Conservation (phyloP, 1,139 yeast genomes). For the Candida tunisiensis region DNA sequence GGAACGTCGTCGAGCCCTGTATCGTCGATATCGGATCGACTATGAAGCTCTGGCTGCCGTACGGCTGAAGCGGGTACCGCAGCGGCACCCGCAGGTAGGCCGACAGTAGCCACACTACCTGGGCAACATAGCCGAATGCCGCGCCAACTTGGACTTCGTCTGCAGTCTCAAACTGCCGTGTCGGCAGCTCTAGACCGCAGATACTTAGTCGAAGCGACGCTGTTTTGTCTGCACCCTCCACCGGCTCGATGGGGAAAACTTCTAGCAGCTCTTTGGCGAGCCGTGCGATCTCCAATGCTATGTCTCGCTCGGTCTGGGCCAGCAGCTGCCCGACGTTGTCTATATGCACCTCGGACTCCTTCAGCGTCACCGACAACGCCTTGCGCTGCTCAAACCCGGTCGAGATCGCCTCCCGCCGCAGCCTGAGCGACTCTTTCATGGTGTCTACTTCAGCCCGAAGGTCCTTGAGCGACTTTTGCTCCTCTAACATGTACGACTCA, state of each 20-base stretch:
- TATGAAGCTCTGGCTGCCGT: constrained; percentile 34
- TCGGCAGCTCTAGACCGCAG: constrained; percentile 15
- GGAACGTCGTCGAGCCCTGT: constrained; percentile 26
- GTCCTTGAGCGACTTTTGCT: too few relatives aligned
- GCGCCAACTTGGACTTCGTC: constrained; percentile 29
- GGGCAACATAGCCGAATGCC: constrained; percentile 31
- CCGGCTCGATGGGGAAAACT: constrained; percentile 22
- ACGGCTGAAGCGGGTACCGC: constrained; percentile 32
- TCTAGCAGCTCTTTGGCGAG: constrained; percentile 10
- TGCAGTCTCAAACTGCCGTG: constrained; percentile 9
- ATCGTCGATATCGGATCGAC: constrained; percentile 31
- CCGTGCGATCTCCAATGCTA: constrained; percentile 6
- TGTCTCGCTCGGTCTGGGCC: constrained; percentile 1
- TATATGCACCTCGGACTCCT: too few relatives aligned
- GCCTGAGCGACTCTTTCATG: too few relatives aligned
- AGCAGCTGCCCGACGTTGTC: constrained; percentile 2
- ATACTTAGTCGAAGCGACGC: constrained; percentile 21
- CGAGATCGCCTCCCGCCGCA: too few relatives aligned
- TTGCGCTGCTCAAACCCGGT: too few relatives aligned
- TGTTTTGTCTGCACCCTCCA: constrained; percentile 7
- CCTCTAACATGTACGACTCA: too few relatives aligned
- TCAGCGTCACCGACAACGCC: too few relatives aligned
- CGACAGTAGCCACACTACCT: constrained; percentile 26
- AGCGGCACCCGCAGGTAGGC: constrained; percentile 28
- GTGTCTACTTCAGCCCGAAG: too few relatives aligned